A percentile compares a stretch with the other conserved stretches of the same genome.
phyloP scores from a whole-genome alignment of 768 basidiomycete genomes.

The Galerina sulciceps region DNA sequence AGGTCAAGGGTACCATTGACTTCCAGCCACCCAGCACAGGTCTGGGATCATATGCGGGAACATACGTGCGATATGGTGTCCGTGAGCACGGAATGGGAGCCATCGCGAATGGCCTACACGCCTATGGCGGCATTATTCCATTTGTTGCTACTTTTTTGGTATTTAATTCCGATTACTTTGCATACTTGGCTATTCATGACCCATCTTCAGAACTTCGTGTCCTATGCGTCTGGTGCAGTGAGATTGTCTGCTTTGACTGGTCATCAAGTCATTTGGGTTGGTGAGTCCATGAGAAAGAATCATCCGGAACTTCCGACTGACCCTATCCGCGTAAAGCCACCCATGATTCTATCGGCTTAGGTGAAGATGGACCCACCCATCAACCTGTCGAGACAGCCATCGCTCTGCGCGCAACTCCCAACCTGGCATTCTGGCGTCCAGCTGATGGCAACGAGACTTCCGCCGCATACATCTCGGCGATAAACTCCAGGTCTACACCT shows the following conservation, averaged over 20 bases:
- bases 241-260: conserved; percentile 87
- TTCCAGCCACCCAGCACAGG: conserved; percentile 91
- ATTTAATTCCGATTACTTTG: conserved; percentile 21
- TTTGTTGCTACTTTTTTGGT: conserved; percentile 93
- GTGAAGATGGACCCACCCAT: conserved; percentile 96
- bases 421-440: conserved; percentile 91
- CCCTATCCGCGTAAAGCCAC: conserved; percentile 56
- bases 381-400: conserved; percentile 91
- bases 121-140: conserved; percentile 91
- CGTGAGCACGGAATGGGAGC: conserved; percentile 98
- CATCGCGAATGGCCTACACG: conserved; percentile 87
- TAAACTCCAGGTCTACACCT: conserved; percentile 77
- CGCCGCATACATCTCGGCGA: conserved; percentile 82
- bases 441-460: conserved; percentile 98
- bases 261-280: conserved; percentile 93
- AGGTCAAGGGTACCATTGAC: conserved; percentile 82
- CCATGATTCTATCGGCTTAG: conserved; percentile 91
- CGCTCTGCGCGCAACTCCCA: conserved; percentile 88
- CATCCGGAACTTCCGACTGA: no score
- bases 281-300: conserved; percentile 44
- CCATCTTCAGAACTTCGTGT: conserved; percentile 79
- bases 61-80: conserved; percentile 95
- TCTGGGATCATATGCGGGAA: conserved; percentile 83
- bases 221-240: conserved; percentile 92
- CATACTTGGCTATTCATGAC: not conserved